Conservation (phyloP, 164 flowering plant genomes). For the Vitis cinerea region DNA sequence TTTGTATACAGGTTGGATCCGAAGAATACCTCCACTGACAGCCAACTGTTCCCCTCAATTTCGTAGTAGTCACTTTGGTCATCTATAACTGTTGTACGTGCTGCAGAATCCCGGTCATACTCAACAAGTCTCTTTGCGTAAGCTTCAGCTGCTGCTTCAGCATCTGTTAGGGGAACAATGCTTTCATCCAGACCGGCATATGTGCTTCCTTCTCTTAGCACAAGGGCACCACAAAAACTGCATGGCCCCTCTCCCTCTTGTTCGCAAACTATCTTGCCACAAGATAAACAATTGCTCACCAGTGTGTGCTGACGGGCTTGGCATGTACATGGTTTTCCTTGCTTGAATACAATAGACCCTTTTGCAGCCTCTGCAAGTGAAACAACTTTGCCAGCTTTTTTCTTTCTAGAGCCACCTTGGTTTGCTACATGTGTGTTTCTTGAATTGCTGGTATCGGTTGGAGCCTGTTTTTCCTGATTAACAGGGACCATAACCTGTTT, state of each 20-base stretch:
- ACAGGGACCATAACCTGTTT: constrained; percentile 39
- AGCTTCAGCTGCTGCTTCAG: constrained; percentile 93
- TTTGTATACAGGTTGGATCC: neutral
- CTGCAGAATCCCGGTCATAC: constrained; percentile 86
- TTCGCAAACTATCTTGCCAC: constrained; percentile 96
- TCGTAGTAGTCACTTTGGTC: constrained; percentile 98
- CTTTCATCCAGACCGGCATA: constrained; percentile 85
- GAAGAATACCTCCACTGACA: constrained; percentile 65
- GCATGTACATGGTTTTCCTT: constrained; percentile 94
- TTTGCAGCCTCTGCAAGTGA: constrained; percentile 95
- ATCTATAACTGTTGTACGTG: constrained; percentile 91
- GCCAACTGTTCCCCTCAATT: constrained; percentile 85
- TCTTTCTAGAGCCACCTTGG: constrained; percentile 58
- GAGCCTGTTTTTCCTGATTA: constrained; percentile 27
- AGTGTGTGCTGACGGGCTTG: constrained; percentile 85
- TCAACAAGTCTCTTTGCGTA: constrained; percentile 91
- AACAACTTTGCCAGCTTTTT: constrained; percentile 74
- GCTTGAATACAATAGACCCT: constrained; percentile 85
- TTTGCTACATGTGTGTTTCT: constrained; percentile 31
- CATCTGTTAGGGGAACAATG: constrained; percentile 49
- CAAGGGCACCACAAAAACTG: constrained; percentile 87
- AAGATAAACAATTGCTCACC: constrained; percentile 92
- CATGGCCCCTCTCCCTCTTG: constrained; percentile 99
- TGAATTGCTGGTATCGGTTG: constrained; percentile 26
- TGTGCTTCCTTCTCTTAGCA: constrained; percentile 79